Evolutionary conservation across 2,329 filamentous ascomycete genomes (phyloP).

Genomic region (Ophiobolus disseminans): DNA sequence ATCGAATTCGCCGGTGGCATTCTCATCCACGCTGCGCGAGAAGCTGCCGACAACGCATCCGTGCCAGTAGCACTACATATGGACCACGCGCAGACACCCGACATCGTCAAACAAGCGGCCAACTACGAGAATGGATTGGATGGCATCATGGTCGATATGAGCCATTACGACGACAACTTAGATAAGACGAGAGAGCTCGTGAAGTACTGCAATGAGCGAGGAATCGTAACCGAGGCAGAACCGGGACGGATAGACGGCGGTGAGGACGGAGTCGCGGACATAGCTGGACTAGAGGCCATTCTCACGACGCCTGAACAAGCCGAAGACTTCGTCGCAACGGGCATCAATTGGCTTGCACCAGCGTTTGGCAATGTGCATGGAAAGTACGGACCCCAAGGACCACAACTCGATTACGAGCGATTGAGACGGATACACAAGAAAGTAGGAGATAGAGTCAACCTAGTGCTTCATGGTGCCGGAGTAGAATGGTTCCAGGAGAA

Average conservation of each 20-base stretch:
- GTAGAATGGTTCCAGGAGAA: slow-evolving; percentile 59
- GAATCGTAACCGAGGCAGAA: slow-evolving; percentile 74
- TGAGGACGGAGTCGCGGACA: slow-evolving; percentile 77
- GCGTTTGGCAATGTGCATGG: slow-evolving; percentile 81
- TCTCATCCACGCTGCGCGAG: slow-evolving; percentile 55
- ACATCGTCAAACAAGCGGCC: slow-evolving; percentile 67
- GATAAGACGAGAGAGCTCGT: slow-evolving; percentile 68
- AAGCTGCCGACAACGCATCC: slow-evolving; percentile 47
- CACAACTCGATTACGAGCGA: slow-evolving; percentile 50
- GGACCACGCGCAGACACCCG: slow-evolving; percentile 70
- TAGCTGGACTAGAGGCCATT: slow-evolving; percentile 61
- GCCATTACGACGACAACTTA: slow-evolving; percentile 74
- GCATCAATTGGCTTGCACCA: slow-evolving; percentile 76
- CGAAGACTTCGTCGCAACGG: slow-evolving; percentile 72
- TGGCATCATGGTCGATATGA: slow-evolving; percentile 69
- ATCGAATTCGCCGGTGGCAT: slow-evolving; percentile 67
- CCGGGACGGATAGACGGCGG: slow-evolving; percentile 75
- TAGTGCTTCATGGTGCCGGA: slow-evolving; percentile 67
- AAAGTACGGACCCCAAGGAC: slow-evolving; percentile 71
- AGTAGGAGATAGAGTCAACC: slow-evolving; percentile 57
- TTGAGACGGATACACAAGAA: slow-evolving; percentile 55
- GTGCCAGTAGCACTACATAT: slow-evolving; percentile 70
- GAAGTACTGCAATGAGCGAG: slow-evolving; percentile 67
- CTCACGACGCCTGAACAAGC: slow-evolving; percentile 74
- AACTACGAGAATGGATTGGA: slow-evolving; percentile 50